Percentiles rank a stretch among this genome's conserved stretches.
Conservation (phyloP, 768 basidiomycete genomes). For the Boletellus ananiceps region DNA sequence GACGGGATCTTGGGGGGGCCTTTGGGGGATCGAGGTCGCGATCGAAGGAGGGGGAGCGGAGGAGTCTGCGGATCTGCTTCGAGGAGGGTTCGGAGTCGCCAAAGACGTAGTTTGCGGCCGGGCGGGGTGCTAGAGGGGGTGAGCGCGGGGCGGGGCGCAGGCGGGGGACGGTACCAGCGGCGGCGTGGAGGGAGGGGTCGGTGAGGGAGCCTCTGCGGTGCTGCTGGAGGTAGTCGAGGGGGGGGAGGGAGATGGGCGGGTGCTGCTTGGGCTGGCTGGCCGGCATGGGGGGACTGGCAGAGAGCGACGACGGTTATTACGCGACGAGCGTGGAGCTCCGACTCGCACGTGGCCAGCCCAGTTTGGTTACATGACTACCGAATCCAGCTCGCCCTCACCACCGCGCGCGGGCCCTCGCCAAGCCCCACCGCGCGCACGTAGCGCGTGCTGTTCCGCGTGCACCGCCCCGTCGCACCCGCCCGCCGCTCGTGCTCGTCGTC, state of each 20-base stretch:
- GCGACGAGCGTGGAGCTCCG: no score
- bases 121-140: slow-evolving; percentile 45
- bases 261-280: slow-evolving; percentile 27
- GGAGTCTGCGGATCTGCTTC: slow-evolving; percentile 48
- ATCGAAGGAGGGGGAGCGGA: slow-evolving; percentile 55
- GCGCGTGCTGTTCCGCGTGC: slow-evolving; percentile 55
- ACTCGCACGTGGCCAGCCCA: no score
- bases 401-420: no score
- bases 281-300: slow-evolving; percentile 3
- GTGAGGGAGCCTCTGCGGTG: slow-evolving; percentile 83
- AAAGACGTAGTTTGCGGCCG: slow-evolving; percentile 65
- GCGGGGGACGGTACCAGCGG: slow-evolving; percentile 19
- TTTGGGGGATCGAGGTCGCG: slow-evolving; percentile 27
- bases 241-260: slow-evolving; percentile 58
- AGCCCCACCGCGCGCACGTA: slow-evolving; percentile 31
- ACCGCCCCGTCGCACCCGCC: slow-evolving; percentile 35
- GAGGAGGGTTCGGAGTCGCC: slow-evolving; percentile 40
- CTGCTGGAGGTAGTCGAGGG: slow-evolving; percentile 73
- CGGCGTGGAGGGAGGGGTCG: slow-evolving; percentile 72
- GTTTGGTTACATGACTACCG: not conserved
- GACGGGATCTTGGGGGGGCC: slow-evolving; percentile 12
- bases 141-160: slow-evolving; percentile 9
- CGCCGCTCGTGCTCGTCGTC: slow-evolving; percentile 47
- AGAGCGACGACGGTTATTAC: not conserved
- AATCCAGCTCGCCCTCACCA: no score